Conservation (phyloP, 176 grass and related monocot species). For the Paspalum notatum region DNA sequence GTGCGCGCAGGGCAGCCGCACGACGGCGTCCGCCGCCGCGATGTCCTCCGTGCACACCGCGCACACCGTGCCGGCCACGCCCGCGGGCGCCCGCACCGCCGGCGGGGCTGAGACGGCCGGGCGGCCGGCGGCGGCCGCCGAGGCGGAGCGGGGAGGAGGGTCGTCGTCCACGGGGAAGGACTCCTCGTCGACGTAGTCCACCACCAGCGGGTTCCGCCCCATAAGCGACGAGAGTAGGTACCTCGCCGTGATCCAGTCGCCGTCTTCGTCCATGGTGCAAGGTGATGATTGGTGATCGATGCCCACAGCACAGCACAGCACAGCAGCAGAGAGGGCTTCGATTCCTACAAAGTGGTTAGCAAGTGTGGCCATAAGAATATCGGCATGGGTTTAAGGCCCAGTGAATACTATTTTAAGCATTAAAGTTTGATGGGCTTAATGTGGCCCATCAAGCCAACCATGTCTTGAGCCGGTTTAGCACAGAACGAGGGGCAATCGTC, state of each 20-base stretch:
- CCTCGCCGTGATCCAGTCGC: slow-evolving; percentile 60
- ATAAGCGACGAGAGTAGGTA: slow-evolving; percentile 53
- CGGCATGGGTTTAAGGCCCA: too few species aligned
- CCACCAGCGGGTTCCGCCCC: slow-evolving; percentile 43
- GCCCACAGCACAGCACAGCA: too few species aligned
- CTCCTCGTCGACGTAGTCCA: slow-evolving; percentile 62
- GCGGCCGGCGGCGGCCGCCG: background rate
- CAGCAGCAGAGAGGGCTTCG: background rate
- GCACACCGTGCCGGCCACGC: slow-evolving; percentile 47
- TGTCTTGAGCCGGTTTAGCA: too few species aligned
- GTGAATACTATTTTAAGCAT: too few species aligned
- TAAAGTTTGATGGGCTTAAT: too few species aligned
- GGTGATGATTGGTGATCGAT: too few species aligned
- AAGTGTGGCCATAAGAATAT: background rate
- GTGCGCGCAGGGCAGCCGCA: slow-evolving; percentile 54
- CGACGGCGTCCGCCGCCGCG: slow-evolving; percentile 35
- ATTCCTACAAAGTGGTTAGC: background rate
- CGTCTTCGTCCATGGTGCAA: slow-evolving; percentile 46
- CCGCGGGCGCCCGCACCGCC: slow-evolving; percentile 19
- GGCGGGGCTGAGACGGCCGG: background rate
- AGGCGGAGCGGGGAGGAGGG: background rate
- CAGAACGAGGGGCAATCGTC: too few species aligned
- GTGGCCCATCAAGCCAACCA: too few species aligned
- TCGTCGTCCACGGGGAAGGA: slow-evolving; percentile 49
- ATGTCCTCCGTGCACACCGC: slow-evolving; percentile 62